These are phyloP conservation scores for Coemansia umbellata DNA, from an alignment of 192 early-diverging fungal genomes.

Conservation along the genomic window DNA sequence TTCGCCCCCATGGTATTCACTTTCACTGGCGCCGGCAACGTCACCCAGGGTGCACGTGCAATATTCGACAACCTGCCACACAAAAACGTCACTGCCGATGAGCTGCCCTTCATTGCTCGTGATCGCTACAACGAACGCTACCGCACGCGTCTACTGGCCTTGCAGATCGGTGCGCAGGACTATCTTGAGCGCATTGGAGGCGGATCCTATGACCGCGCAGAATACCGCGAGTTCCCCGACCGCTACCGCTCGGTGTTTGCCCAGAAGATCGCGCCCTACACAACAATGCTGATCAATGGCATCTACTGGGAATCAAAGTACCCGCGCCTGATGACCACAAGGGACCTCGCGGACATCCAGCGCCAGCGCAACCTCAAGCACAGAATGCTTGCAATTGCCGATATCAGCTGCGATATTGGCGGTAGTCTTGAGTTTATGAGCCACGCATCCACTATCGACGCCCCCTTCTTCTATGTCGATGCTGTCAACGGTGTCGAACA, in stretches of 20 bases:
- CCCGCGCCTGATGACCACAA: constrained; percentile 85
- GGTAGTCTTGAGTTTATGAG: constrained; percentile 95
- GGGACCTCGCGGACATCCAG: constrained; percentile 74
- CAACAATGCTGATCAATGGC: constrained; percentile 84
- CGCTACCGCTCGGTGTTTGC: constrained; percentile 77
- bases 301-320: constrained; percentile 88
- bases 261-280: constrained; percentile 87
- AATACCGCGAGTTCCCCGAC: constrained; percentile 78
- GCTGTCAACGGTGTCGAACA: constrained; percentile 65
- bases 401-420: constrained; percentile 91
- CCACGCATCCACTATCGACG: constrained; percentile 83
- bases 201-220: constrained; percentile 53
- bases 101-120: constrained; percentile 55
- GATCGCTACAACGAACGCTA: constrained; percentile 67
- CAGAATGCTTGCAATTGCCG: constrained; percentile 80
- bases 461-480: constrained; percentile 91
- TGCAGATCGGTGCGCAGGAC: constrained; percentile 74
- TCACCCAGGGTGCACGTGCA: constrained; percentile 83
- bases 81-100: constrained; percentile 75
- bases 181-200: constrained; percentile 78
- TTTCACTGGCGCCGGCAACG: constrained; percentile 90
- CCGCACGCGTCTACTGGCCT: constrained; percentile 50
- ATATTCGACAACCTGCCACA: constrained; percentile 91
- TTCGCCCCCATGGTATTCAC: constrained; percentile 90
- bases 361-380: constrained; percentile 57